A percentile compares a stretch with the other conserved stretches of the same genome.
Conservation (phyloP, 805 yeast genomes). For the Wickerhamomyces ciferrii region DNA sequence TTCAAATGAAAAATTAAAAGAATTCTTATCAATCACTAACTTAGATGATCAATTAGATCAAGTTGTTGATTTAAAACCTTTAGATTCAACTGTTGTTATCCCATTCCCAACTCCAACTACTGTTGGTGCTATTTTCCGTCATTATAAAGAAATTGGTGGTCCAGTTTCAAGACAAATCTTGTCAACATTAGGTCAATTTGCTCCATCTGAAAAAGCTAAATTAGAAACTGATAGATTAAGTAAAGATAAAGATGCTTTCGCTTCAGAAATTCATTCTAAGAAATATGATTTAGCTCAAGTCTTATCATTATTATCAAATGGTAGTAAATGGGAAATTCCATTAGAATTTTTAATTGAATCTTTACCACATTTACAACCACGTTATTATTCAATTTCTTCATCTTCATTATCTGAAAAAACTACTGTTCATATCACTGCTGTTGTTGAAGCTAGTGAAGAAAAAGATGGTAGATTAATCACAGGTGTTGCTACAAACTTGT, state of each 20-base stretch:
- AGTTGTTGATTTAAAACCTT: slow-evolving; percentile 59
- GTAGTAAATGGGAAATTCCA: slow-evolving; percentile 77
- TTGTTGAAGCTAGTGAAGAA: slow-evolving; percentile 55
- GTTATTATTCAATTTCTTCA: slow-evolving; percentile 94
- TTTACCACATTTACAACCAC: slow-evolving; percentile 79
- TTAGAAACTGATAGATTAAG: slow-evolving; percentile 44
- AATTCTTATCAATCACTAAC: slow-evolving; percentile 60
- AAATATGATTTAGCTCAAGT: slow-evolving; percentile 75
- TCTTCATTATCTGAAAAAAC: slow-evolving; percentile 75
- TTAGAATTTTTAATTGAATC: slow-evolving; percentile 81
- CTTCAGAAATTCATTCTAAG: slow-evolving; percentile 52
- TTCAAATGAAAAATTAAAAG: slow-evolving; percentile 66
- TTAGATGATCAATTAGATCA: slow-evolving; percentile 44
- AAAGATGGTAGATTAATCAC: slow-evolving; percentile 25
- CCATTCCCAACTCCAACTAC: slow-evolving; percentile 82
- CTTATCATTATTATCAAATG: slow-evolving; percentile 54
- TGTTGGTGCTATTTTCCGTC: slow-evolving; percentile 79
- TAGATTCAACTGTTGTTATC: slow-evolving; percentile 61
- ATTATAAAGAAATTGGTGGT: slow-evolving; percentile 88
- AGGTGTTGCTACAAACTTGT: slow-evolving; percentile 90
- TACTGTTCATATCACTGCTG: slow-evolving; percentile 80
- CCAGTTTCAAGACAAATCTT: slow-evolving; percentile 88
- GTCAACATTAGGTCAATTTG: slow-evolving; percentile 68
- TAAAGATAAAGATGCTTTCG: slow-evolving; percentile 64
- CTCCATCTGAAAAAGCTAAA: slow-evolving; percentile 57